phyloP scores from a whole-genome alignment of 768 basidiomycete genomes.

The Xerocomellus chrysenteron region DNA sequence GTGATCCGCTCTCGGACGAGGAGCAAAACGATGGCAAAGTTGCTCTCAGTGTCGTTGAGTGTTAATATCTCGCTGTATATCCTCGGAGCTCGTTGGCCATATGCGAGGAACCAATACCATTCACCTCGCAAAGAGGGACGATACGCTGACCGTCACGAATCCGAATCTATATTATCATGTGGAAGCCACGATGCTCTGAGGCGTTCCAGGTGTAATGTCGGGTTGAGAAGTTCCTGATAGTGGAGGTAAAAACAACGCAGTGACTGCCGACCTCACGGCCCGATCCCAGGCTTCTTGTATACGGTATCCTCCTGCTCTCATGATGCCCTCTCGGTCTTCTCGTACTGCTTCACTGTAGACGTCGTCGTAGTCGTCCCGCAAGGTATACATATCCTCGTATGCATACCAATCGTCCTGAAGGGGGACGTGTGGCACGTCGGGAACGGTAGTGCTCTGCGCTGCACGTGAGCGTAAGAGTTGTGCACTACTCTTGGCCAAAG shows the following conservation, averaged over 20 bases:
- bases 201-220: background rate
- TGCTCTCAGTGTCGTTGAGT: constrained; percentile 49
- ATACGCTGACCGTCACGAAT: background rate
- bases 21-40: constrained; percentile 51
- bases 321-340: constrained; percentile 72
- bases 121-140: background rate
- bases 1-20: constrained; percentile 52
- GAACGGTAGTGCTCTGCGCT: constrained; percentile 61
- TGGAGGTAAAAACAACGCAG: constrained; percentile 65
- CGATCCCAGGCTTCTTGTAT: constrained; percentile 86
- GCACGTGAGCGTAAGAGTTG: constrained; percentile 61
- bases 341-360: constrained; percentile 73
- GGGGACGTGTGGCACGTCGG: constrained; percentile 79
- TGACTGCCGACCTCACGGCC: constrained; percentile 70
- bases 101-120: background rate
- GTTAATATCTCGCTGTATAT: constrained; percentile 13
- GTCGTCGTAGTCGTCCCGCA: constrained; percentile 66
- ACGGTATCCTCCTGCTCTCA: constrained; percentile 80
- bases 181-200: constrained; percentile 48
- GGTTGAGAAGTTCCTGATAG: constrained; percentile 32
- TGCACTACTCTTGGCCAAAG: constrained; percentile 45
- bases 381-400: constrained; percentile 64
- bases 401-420: constrained; percentile 74
- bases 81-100: background rate
- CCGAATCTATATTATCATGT: constrained; percentile 26